Evolutionary conservation across 768 basidiomycete genomes (phyloP).

Genomic region (Grammothele lineata): DNA sequence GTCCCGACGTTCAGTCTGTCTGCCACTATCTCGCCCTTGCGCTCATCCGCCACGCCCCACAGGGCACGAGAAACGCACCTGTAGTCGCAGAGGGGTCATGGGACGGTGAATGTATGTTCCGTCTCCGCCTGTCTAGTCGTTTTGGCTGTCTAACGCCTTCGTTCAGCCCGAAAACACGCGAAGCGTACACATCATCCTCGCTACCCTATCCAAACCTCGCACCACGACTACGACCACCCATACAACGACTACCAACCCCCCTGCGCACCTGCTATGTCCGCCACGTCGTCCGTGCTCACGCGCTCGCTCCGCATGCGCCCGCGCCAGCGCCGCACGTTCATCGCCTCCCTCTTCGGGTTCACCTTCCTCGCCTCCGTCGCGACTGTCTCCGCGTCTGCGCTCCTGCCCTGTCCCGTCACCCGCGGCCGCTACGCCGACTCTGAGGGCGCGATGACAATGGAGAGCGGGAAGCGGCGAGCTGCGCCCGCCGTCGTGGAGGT

Average conservation of each 20-base stretch:
- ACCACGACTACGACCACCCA: too few relatives aligned
- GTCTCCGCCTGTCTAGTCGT: too few relatives aligned
- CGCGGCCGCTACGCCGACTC: conserved; percentile 58
- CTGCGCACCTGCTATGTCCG: too few relatives aligned
- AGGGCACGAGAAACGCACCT: too few relatives aligned
- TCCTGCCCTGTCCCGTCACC: conserved; percentile 77
- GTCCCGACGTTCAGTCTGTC: background rate
- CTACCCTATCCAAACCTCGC: too few relatives aligned
- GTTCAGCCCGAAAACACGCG: too few relatives aligned
- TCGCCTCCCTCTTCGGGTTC: conserved; percentile 75
- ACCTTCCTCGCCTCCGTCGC: conserved; percentile 76
- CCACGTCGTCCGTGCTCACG: conserved; percentile 36
- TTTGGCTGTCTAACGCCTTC: too few relatives aligned
- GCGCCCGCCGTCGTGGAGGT: conserved; percentile 40
- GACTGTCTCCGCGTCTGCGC: conserved; percentile 75
- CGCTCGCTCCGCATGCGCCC: conserved; percentile 53
- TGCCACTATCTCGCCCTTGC: conserved; percentile 5
- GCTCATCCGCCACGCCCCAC: background rate
- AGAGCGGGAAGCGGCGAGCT: conserved; percentile 24
- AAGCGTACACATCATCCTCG: too few relatives aligned
- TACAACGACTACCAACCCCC: background rate
- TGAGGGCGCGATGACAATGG: conserved; percentile 33
- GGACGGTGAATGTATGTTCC: conserved; percentile 9
- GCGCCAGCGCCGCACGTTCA: conserved; percentile 61
- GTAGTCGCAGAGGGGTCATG: conserved; percentile 6